Conservation (phyloP, 352 stramenopile species). For the Phytopythium cucurbitacearum region DNA sequence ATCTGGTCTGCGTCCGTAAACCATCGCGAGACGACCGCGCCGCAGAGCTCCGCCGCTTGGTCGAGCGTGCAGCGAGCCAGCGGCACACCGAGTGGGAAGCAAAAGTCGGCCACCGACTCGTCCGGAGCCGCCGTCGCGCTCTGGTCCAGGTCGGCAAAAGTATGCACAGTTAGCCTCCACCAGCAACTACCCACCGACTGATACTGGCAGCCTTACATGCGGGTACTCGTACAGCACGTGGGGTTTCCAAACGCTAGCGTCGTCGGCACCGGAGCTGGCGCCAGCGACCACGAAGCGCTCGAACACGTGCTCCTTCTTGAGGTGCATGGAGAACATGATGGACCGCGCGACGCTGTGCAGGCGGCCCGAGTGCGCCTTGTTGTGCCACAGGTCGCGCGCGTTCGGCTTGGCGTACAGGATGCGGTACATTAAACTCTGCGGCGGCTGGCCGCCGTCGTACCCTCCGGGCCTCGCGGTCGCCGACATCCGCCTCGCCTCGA, state of each 20-base stretch:
- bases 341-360: conserved; percentile 64
- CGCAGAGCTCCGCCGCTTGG: conserved; percentile 40
- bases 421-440: conserved; percentile 65
- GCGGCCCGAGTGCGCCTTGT: conserved; percentile 35
- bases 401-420: conserved; percentile 75
- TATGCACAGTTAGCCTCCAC: not conserved
- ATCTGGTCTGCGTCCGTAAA: conserved; percentile 56
- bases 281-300: conserved; percentile 80
- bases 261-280: conserved; percentile 26
- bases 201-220: conserved; percentile 19
- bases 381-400: conserved; percentile 53
- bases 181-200: not conserved
- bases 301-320: conserved; percentile 80
- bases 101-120: conserved; percentile 69
- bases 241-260: conserved; percentile 61
- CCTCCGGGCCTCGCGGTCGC: not conserved
- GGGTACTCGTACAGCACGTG: conserved; percentile 69
- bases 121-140: conserved; percentile 31
- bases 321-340: conserved; percentile 76
- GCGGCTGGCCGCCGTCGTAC: conserved; percentile 9
- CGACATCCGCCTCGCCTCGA: conserved; percentile 15
- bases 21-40: conserved; percentile 63
- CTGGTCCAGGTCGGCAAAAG: conserved; percentile 7
- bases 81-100: conserved; percentile 71
- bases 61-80: conserved; percentile 50